Percentiles rank a stretch among this genome's conserved stretches.
Conservation (phyloP, 139 green algal genomes). For the Closterium sp. region DNA sequence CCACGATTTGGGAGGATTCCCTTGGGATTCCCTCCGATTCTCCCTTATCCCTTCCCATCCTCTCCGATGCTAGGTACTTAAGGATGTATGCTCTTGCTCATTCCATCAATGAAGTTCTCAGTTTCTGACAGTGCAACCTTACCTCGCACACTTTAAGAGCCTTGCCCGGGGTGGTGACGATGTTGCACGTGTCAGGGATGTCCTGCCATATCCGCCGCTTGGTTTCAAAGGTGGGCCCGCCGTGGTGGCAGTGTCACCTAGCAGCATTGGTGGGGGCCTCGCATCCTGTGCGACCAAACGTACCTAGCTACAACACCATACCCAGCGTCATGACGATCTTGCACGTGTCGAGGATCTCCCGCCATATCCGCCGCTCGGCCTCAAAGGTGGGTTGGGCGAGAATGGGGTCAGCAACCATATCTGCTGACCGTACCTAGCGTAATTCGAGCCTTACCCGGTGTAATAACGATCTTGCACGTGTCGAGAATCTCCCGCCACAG, state of each 20-base stretch:
- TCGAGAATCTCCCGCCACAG: constrained; percentile 37
- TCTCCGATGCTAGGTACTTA: too few relatives aligned
- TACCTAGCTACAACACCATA: not conserved
- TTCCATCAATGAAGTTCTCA: too few relatives aligned
- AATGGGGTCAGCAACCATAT: too few relatives aligned
- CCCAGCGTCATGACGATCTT: constrained; percentile 26
- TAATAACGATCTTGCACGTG: constrained; percentile 26
- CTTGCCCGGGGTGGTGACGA: not conserved
- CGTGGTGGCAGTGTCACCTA: not conserved
- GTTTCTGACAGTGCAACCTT: too few relatives aligned
- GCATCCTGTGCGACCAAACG: too few relatives aligned
- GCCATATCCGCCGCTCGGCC: constrained; percentile 24
- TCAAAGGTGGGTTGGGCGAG: constrained; percentile 11
- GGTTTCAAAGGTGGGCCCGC: not conserved
- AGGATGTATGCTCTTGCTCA: too few relatives aligned
- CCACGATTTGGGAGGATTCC: too few relatives aligned
- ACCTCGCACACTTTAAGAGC: not conserved
- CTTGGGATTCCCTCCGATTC: too few relatives aligned
- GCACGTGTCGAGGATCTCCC: constrained; percentile 26
- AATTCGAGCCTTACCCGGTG: not conserved
- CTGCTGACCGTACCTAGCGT: too few relatives aligned
- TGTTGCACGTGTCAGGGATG: not conserved
- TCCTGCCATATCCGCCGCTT: not conserved
- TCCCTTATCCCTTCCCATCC: too few relatives aligned
- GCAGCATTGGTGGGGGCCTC: too few relatives aligned